Evolutionary conservation across 768 basidiomycete genomes (phyloP).

Genomic region (Hydnum rufescens): DNA sequence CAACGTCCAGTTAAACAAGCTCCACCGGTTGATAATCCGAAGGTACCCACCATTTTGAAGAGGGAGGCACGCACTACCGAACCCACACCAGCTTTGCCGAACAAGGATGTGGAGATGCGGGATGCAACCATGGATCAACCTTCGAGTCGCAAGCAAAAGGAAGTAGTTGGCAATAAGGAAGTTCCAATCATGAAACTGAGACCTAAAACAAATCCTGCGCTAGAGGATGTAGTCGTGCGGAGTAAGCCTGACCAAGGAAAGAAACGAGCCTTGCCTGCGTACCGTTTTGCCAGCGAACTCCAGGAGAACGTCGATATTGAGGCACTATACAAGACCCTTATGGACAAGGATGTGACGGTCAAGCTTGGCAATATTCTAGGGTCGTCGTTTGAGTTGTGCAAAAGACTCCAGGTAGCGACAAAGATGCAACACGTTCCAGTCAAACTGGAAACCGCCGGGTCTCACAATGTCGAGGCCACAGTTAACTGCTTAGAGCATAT

Average conservation of each 20-base stretch:
- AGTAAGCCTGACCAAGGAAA: not conserved
- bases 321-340: not conserved
- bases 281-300: not conserved
- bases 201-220: not conserved
- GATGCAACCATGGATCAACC: not conserved
- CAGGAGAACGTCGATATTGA: not conserved
- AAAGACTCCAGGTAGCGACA: no score
- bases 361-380: no score
- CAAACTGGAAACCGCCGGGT: not conserved
- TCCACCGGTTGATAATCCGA: no score
- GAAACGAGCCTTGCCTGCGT: not conserved
- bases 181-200: not conserved
- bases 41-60: not conserved
- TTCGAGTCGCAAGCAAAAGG: not conserved
- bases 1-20: not conserved
- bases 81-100: no score
- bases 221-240: not conserved
- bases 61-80: not conserved
- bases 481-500: not conserved
- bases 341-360: not conserved
- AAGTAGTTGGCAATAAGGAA: not conserved
- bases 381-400: no score
- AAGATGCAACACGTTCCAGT: not conserved
- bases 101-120: not conserved
- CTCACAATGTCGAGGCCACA: not conserved